Evolutionary conservation across 306 rosid genomes (phyloP), one percentile per base, ranked within the genome.

Genomic region (Corylus heterophylla): DNA sequence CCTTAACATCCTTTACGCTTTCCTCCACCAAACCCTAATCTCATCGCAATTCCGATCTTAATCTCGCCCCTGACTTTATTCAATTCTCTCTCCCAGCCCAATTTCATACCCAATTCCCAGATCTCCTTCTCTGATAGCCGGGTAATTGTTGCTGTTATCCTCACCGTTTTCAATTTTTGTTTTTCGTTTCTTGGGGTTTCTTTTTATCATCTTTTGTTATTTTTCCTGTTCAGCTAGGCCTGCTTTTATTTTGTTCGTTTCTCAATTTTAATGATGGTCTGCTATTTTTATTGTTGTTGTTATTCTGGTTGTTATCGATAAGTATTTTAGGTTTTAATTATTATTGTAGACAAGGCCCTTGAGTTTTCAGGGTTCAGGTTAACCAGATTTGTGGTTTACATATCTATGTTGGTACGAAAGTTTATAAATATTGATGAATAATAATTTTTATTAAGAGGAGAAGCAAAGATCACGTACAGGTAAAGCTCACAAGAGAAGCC

Each of bases 21-120:
- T 80, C 64, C 25, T 69, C 66, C 67, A 54, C 85, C 70, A 74
- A 74, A 78, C 87, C 93, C 92, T 83, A 79, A 80, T 52, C 64
- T n/a, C 71, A 17, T 49, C 67, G 12, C 9, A 22, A 44, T 74
- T 78, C 72, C 81, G 76, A 70, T 80, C 72, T 78, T 49, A 64
- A 44, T 74, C 49, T 42, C 16, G 14, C 51, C 13, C n/a, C 54
- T 47, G 3, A 25, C 17, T 59, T 71, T 69, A 48, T 58, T 54
- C 35, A 55, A 68, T 0, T n/a, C 14, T 49, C 14, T 14, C 52
- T 14, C 52, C 52, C 12, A 42, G 45, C 45, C 8, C 45, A 42
- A 42, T 42, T 42, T 42, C 8, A 42, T 4, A 49, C 14, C 31
- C 17, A 48, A 20, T 29, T 45, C 5, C 69, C 75, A 71, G 88